Evolutionary conservation across 495 filamentous ascomycete genomes (phyloP), one percentile per base, ranked within the genome.

Genomic region (Penicillium chermesinum): DNA sequence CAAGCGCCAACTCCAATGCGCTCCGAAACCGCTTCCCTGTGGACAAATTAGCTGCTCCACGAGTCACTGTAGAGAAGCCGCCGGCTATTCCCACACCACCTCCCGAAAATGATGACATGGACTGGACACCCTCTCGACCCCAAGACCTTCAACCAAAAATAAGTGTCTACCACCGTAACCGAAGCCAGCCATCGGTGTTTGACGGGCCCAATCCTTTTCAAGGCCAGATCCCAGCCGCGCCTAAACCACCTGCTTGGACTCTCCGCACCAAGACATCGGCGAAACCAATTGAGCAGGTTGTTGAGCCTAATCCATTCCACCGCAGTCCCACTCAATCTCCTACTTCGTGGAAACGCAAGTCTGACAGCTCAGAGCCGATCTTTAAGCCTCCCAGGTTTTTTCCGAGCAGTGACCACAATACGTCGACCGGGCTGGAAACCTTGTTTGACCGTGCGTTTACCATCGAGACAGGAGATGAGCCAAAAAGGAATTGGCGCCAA

Each of bases 81-180:
- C 46, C 58, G 17, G 54, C 57, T 39, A 58, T 70, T 48, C 64
- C 57, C 35, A 69, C 65, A 6, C 69, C 68, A 37, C 67, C 57
- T 38, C 59, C 62, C 32, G 68, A 71, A 49, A 53, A 48, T 6
- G 70, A 77, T 44, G 74, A 79, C 52, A 95, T 95, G 89, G 89
- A 95, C 50, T 95, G 89, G 89, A 80, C 83, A 16, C 88, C 89
- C 2, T 82, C 83, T 9, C 61, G 66, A 17, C 75, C 79, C 15
- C 71, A 73, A 43, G 46, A 69, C 12, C 51, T 75, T 30, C 67
- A 56, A 38, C 71, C 77, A 41, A 61, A 76, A 7, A 44, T 61
- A 18, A 65, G 43, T 63, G 62, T 59, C 21, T 49, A 58, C 14
- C 53, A 54, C 21, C 57, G 62, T 32, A 52, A 61, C 25, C 62